Conservation (phyloP, 1,284 basidiomycete genomes). For the Papiliotrema terrestris region DNA sequence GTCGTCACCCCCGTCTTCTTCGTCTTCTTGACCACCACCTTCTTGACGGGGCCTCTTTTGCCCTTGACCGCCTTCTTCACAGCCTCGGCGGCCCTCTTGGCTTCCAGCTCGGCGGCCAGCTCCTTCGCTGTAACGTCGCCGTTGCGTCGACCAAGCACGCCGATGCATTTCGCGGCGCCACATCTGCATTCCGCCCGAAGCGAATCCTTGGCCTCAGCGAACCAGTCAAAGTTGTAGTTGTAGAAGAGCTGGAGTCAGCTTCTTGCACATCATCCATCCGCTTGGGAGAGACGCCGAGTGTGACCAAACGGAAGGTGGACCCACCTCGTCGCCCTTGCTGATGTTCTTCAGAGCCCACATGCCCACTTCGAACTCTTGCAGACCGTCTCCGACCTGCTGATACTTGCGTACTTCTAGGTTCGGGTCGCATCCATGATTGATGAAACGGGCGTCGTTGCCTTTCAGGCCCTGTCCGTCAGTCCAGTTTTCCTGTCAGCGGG, state of each 20-base stretch:
- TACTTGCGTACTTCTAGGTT: slow-evolving; percentile 49
- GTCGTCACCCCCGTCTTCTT: neutral
- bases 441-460: slow-evolving; percentile 52
- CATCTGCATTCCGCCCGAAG: slow-evolving; percentile 45
- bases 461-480: slow-evolving; percentile 39
- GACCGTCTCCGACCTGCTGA: slow-evolving; percentile 41
- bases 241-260: slow-evolving; percentile 35
- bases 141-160: slow-evolving; percentile 43
- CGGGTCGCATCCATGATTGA: slow-evolving; percentile 51
- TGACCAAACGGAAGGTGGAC: slow-evolving; percentile 10
- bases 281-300: too few relatives aligned
- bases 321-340: slow-evolving; percentile 48
- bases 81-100: slow-evolving; percentile 2
- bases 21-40: slow-evolving; percentile 5
- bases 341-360: slow-evolving; percentile 51
- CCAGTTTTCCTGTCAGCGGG: neutral
- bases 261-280: neutral
- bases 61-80: neutral
- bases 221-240: slow-evolving; percentile 49
- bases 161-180: slow-evolving; percentile 45
- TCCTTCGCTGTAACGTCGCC: slow-evolving; percentile 29
- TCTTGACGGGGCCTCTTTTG: neutral
- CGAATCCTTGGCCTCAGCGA: slow-evolving; percentile 33
- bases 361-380: slow-evolving; percentile 51
- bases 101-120: slow-evolving; percentile 16